phyloP scores from a whole-genome alignment of 2,329 filamentous ascomycete genomes.

The Fusarium tjaetaba region DNA sequence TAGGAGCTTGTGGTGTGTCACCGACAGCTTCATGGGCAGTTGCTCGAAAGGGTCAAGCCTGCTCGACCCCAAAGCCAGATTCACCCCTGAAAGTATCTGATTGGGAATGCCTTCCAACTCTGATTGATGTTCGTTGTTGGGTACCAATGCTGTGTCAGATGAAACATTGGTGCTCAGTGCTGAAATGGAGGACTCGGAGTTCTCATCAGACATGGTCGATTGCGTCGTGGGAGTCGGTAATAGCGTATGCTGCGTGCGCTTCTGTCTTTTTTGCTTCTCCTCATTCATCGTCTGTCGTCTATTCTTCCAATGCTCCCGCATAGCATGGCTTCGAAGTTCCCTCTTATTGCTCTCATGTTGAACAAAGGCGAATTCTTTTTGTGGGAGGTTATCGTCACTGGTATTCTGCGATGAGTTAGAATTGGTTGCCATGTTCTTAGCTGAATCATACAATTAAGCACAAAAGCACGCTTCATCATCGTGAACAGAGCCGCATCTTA shows the following conservation, averaged over 20 bases:
- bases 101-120: background rate
- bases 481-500: background rate
- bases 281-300: slow-evolving; percentile 31
- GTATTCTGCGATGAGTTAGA: background rate
- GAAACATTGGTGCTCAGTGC: background rate
- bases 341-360: background rate
- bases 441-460: background rate
- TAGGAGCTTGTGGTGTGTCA: background rate
- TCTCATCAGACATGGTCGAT: background rate
- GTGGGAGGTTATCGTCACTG: background rate
- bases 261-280: slow-evolving; percentile 2
- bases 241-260: slow-evolving; percentile 9
- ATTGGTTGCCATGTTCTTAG: background rate
- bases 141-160: background rate
- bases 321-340: slow-evolving; percentile 47
- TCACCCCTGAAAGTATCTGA: slow-evolving; percentile 5
- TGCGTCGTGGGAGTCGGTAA: background rate
- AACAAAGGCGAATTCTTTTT: background rate
- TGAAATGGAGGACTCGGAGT: background rate
- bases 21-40: background rate
- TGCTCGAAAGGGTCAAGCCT: slow-evolving; percentile 7
- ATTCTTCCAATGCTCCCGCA: slow-evolving; percentile 50
- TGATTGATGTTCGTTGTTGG: background rate
- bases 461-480: background rate
- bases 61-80: background rate